Evolutionary conservation across 352 stramenopile genomes (phyloP).

Genomic region (Aphanomyces astaci): DNA sequence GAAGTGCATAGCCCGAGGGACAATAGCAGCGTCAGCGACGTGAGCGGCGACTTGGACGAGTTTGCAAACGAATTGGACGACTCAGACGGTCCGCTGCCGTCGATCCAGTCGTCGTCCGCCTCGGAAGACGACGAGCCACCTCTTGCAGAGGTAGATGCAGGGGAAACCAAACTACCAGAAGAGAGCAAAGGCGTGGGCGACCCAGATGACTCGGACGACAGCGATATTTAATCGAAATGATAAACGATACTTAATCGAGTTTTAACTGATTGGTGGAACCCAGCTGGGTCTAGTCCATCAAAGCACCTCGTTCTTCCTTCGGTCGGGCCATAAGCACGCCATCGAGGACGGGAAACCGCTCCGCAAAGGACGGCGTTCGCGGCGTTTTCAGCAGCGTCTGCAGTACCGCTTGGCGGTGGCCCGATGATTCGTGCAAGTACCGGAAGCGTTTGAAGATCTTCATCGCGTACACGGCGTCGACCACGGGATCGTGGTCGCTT

Average conservation of each 20-base stretch:
- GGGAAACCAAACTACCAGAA: background rate
- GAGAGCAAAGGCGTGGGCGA: conserved; percentile 28
- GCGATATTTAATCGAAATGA: conserved; percentile 41
- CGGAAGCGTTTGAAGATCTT: conserved; percentile 84
- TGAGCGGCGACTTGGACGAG: conserved; percentile 31
- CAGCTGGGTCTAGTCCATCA: background rate
- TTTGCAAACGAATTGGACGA: conserved; percentile 1
- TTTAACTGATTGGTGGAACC: no score
- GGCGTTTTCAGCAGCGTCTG: conserved; percentile 76
- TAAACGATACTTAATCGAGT: no score
- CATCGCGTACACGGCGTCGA: conserved; percentile 83
- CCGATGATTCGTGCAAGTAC: conserved; percentile 67
- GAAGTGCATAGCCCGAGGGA: conserved; percentile 31
- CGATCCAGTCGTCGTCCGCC: conserved; percentile 1
- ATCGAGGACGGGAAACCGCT: conserved; percentile 74
- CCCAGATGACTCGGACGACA: conserved; percentile 45
- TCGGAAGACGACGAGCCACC: background rate
- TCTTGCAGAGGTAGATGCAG: background rate
- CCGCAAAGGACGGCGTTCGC: conserved; percentile 73
- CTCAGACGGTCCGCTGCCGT: background rate
- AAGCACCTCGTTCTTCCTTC: background rate
- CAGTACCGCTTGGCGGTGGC: conserved; percentile 66
- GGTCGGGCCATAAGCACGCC: conserved; percentile 70
- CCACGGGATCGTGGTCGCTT: conserved; percentile 74
- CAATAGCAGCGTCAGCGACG: conserved; percentile 72